Conservation (phyloP, 305 asterid species). For the Fraxinus paxiana region DNA sequence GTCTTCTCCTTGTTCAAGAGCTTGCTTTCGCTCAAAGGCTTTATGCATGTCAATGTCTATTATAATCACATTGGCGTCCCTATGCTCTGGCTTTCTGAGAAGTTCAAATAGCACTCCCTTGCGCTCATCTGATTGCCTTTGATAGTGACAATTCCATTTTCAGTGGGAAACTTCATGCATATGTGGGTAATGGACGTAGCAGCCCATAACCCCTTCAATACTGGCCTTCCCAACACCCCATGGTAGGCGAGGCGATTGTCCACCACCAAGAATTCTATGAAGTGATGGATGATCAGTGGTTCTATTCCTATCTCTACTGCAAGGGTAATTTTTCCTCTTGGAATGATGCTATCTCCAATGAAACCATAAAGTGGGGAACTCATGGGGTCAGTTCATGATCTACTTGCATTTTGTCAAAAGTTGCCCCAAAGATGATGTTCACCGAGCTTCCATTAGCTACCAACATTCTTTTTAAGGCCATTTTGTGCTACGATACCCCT, state of each 20-base stretch:
- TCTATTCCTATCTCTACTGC: not conserved
- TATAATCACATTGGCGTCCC: not conserved
- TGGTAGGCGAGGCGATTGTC: not conserved
- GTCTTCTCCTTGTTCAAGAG: no score
- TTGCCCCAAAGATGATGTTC: not conserved
- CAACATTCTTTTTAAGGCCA: not conserved
- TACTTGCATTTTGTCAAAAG: not conserved
- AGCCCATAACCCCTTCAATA: not conserved
- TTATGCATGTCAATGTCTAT: not conserved
- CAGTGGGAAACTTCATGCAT: not conserved
- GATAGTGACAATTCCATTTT: not conserved
- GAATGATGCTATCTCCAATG: not conserved
- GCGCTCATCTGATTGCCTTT: not conserved
- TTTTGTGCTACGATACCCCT: not conserved
- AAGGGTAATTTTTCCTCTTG: not conserved
- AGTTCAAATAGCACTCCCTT: not conserved
- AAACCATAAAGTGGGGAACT: not conserved
- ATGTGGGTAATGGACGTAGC: not conserved
- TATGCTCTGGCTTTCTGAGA: not conserved
- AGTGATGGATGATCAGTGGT: not conserved
- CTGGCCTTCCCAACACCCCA: not conserved
- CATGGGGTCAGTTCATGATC: not conserved
- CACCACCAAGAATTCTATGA: not conserved
- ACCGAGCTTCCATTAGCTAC: not conserved
- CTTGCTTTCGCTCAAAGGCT: not conserved